A percentile compares a stretch with the other conserved stretches of the same genome.
phyloP scores from a whole-genome alignment of 1,139 yeast genomes.

The Pichia sp. region DNA sequence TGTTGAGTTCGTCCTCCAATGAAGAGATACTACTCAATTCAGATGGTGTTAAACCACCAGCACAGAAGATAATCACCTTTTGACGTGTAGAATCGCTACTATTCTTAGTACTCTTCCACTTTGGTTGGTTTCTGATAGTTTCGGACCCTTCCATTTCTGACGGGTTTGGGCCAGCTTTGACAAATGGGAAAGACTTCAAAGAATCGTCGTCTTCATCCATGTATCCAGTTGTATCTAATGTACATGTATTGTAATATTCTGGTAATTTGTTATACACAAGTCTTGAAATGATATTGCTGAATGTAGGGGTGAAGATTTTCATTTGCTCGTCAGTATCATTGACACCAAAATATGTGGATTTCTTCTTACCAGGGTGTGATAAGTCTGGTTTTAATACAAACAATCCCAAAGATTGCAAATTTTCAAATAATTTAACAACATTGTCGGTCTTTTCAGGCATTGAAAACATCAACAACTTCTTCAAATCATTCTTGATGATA shows the following conservation, averaged over 20 bases:
- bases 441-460: slow-evolving; percentile 49
- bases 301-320: slow-evolving; percentile 27
- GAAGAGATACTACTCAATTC: slow-evolving; percentile 81
- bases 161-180: slow-evolving; percentile 19
- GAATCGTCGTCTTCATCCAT: slow-evolving; percentile 21
- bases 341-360: slow-evolving; percentile 57
- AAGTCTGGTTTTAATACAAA: slow-evolving; percentile 54
- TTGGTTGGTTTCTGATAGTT: slow-evolving; percentile 29
- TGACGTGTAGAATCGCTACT: slow-evolving; percentile 23
- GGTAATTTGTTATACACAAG: slow-evolving; percentile 28
- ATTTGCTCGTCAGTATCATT: slow-evolving; percentile 40
- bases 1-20: slow-evolving; percentile 57
- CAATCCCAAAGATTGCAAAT: slow-evolving; percentile 50
- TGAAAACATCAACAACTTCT: slow-evolving; percentile 68
- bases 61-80: slow-evolving; percentile 65
- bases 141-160: slow-evolving; percentile 9
- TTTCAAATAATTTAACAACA: slow-evolving; percentile 50
- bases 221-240: slow-evolving; percentile 18
- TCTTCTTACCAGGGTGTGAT: slow-evolving; percentile 33
- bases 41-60: slow-evolving; percentile 88
- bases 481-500: slow-evolving; percentile 67
- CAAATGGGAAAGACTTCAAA: slow-evolving; percentile 31
- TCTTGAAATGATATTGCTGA: slow-evolving; percentile 27
- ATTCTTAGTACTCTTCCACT: slow-evolving; percentile 30
- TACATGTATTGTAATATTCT: slow-evolving; percentile 24